Conservation (phyloP, 345 rosid genomes). For the Rubroshorea leprosula region DNA sequence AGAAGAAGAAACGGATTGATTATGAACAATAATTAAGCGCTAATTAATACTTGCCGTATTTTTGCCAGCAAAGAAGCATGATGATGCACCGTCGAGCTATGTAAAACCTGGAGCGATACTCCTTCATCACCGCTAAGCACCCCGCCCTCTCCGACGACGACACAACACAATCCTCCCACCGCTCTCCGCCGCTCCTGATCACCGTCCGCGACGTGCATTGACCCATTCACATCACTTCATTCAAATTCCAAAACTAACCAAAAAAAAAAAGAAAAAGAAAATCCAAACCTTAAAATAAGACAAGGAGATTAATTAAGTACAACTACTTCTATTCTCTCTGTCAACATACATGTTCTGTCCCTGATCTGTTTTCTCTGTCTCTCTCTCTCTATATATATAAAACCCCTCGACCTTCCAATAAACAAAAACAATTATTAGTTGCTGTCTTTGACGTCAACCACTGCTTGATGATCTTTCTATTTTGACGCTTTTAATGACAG, state of each 20-base stretch:
- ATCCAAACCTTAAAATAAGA: too few species aligned
- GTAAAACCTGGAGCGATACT: constrained; percentile 46
- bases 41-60: constrained; percentile 36
- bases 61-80: constrained; percentile 18
- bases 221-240: constrained; percentile 28
- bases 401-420: neutral
- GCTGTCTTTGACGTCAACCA: neutral
- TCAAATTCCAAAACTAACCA: too few species aligned
- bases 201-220: constrained; percentile 23
- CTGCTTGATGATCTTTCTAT: too few species aligned
- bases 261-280: too few species aligned
- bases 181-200: neutral
- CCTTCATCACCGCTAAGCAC: constrained; percentile 34
- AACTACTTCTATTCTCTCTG: too few species aligned
- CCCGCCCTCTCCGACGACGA: constrained; percentile 22
- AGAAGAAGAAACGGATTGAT: neutral
- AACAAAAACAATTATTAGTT: neutral
- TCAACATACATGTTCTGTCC: too few species aligned
- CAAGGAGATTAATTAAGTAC: too few species aligned
- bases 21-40: neutral
- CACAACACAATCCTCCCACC: constrained; percentile 1
- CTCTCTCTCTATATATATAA: neutral
- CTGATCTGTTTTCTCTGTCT: too few species aligned
- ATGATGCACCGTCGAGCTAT: constrained; percentile 44
- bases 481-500: too few species aligned